These are phyloP conservation scores for Aureobasidium melanogenum DNA, from an alignment of 2,329 filamentous ascomycete species.

Conservation along the genomic window DNA sequence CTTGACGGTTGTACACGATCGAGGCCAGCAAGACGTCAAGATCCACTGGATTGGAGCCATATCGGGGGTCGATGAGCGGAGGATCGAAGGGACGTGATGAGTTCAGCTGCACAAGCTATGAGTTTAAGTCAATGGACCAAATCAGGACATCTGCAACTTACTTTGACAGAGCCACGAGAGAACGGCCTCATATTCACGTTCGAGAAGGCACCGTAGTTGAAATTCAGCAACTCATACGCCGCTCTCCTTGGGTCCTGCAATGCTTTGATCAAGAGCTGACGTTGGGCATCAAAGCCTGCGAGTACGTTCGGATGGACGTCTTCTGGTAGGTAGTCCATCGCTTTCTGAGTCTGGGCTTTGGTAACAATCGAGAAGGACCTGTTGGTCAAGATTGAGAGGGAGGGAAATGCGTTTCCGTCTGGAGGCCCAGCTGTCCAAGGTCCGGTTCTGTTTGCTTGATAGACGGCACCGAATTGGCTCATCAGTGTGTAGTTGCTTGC, in stretches of 20 bases:
- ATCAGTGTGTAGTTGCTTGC: conserved; percentile 4
- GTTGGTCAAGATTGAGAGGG: conserved; percentile 18
- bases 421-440: conserved; percentile 18
- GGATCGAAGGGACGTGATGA: conserved; percentile 30
- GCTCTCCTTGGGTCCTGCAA: conserved; percentile 19
- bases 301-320: conserved; percentile 17
- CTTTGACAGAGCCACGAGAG: conserved; percentile 35
- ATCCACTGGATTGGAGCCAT: conserved; percentile 37
- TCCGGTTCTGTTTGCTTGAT: conserved; percentile 21
- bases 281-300: conserved; percentile 20
- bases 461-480: conserved; percentile 13
- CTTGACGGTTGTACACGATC: conserved; percentile 22
- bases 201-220: conserved; percentile 24
- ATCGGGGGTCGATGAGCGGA: conserved; percentile 35
- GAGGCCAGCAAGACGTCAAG: conserved; percentile 20
- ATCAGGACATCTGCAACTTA: background rate
- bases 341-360: conserved; percentile 16
- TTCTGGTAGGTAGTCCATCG: conserved; percentile 16
- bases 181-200: conserved; percentile 33
- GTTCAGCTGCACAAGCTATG: conserved; percentile 21
- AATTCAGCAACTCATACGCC: conserved; percentile 24
- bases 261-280: conserved; percentile 18
- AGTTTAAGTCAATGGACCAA: background rate
- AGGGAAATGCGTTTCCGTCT: conserved; percentile 23
- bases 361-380: conserved; percentile 15